Base-by-base conservation (phyloP, 169 alveolate species). In the Plasmodium gaboni region DNA sequence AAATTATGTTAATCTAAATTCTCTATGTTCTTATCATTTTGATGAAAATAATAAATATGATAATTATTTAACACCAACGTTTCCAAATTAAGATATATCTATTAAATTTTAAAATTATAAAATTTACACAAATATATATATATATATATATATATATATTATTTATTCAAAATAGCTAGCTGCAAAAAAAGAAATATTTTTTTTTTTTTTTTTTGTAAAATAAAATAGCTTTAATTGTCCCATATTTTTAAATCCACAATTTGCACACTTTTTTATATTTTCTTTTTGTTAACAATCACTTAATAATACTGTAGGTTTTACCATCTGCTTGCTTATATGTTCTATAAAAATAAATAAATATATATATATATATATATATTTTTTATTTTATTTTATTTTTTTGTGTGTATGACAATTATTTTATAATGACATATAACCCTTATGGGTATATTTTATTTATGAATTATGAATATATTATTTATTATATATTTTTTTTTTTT, bases 261-360 rank as follows among this genome's bases (percentile, higher is more conserved):
- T 32, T 32, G 44, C 9, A 5, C 44, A 32, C 9, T 32, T 5
- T 32, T 32, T 32, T 32, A 32, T 0, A 32, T 32, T 32, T 32
- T 5, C 9, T 68, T 68, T 15, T 64, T 64, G 38, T 24, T 64
- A 8, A 38, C 38, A 76, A n/a, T 76, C 89, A 69, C 69, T 76
- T 22, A 76, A 15, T 53, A 76, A 15, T 13, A 76, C 89, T 26
- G 89, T 76, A 6, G 89, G 65, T 48, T 51, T 76, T 68, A 76
- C 28, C 89, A 76, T 76, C 26, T 76, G 89, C 4, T 57, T 76
- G 69, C 89, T 76, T 50, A 76, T 76, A 42, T 76, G 89, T 24
- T 65, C 89, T 76, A 48, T n/a, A 55, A 48, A 76, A 69, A 48
- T 15, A 67, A 17, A 17, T 13, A 48, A 48, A 65, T 28, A 28